Conservation (phyloP, 2,329 filamentous ascomycete genomes). For the Mollisia scopiformis region DNA sequence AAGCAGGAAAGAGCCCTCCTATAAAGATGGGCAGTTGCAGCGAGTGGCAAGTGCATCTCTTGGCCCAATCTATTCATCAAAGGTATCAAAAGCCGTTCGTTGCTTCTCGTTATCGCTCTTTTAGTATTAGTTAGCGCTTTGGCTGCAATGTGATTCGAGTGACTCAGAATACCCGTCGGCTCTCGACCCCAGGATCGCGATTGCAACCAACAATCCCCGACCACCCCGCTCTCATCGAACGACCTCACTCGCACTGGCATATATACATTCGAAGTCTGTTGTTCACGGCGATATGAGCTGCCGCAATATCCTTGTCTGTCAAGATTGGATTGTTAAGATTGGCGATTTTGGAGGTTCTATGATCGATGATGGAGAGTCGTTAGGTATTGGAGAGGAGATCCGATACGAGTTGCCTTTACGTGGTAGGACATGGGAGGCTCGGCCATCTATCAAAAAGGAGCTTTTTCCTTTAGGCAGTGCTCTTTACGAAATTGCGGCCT, state of each 20-base stretch:
- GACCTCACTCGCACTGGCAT: no score
- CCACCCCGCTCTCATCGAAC: no score
- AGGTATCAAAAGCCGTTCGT: slow-evolving; percentile 25
- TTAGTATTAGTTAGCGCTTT: no score
- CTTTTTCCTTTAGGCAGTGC: slow-evolving; percentile 17
- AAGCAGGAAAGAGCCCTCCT: slow-evolving; percentile 14
- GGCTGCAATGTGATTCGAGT: no score
- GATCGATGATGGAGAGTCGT: not conserved
- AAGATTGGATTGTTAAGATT: slow-evolving; percentile 13
- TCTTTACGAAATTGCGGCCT: slow-evolving; percentile 21
- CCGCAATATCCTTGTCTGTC: slow-evolving; percentile 15
- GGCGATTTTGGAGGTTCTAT: slow-evolving; percentile 12
- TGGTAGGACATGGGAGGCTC: slow-evolving; percentile 1
- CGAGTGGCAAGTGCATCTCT: slow-evolving; percentile 20
- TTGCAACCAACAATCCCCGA: no score
- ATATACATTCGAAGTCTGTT: slow-evolving; percentile 12
- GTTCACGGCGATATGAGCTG: slow-evolving; percentile 14
- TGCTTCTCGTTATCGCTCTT: no score
- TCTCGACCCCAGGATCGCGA: no score
- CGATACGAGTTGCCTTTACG: slow-evolving; percentile 2
- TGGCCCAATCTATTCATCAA: slow-evolving; percentile 25
- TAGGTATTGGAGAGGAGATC: not conserved
- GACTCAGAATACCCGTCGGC: no score
- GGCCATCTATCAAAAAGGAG: slow-evolving; percentile 11
- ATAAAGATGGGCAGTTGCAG: slow-evolving; percentile 16